A percentile compares a stretch with the other conserved stretches of the same genome.
phyloP scores from a whole-genome alignment of 345 rosid genomes.

The Abelmoschus esculentus region DNA sequence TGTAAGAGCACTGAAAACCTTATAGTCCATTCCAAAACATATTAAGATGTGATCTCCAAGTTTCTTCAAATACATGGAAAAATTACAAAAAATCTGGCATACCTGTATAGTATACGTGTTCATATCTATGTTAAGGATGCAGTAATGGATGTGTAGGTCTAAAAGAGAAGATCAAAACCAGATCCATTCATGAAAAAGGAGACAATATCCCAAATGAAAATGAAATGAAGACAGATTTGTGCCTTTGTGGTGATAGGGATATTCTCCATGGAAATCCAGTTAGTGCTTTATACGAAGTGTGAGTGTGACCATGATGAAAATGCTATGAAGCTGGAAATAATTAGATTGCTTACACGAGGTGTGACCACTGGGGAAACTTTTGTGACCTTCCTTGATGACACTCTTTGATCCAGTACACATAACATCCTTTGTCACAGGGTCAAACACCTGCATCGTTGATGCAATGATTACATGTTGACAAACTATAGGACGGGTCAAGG shows the following conservation, averaged over 20 bases:
- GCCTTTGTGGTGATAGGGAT: background rate
- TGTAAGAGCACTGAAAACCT: background rate
- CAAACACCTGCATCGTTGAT: slow-evolving; percentile 41
- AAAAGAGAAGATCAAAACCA: background rate
- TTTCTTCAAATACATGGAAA: background rate
- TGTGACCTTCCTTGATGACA: slow-evolving; percentile 85
- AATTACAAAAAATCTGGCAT: background rate
- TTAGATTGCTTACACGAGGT: slow-evolving; percentile 63
- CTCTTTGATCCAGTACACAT: slow-evolving; percentile 61
- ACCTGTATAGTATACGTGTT: background rate
- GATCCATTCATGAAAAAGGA: background rate
- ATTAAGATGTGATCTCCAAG: background rate
- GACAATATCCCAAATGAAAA: background rate
- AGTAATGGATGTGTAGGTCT: background rate
- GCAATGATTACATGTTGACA: slow-evolving; percentile 7
- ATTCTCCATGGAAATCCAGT: background rate
- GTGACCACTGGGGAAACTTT: slow-evolving; percentile 96
- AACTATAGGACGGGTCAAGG: slow-evolving; percentile 12
- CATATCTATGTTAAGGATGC: background rate
- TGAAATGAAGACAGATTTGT: background rate
- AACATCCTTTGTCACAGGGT: slow-evolving; percentile 52
- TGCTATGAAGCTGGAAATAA: background rate
- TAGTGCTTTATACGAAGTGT: background rate
- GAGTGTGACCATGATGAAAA: background rate
- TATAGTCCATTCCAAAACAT: background rate